Conservation (phyloP, 2,329 filamentous ascomycete genomes). For the Lasiodiplodia hormozganensis region DNA sequence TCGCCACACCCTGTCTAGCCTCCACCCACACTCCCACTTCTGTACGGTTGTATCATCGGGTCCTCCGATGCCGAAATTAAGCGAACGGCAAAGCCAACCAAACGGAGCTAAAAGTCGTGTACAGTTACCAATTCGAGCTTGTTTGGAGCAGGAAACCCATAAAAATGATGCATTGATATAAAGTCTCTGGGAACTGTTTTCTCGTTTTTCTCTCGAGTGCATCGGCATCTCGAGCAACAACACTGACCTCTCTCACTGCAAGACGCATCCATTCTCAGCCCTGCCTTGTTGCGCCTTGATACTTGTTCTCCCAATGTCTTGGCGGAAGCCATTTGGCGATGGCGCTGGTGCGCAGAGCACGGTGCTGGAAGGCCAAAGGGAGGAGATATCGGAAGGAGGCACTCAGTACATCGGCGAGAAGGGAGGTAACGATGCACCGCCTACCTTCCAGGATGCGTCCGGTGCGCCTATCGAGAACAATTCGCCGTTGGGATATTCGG, state of each 20-base stretch:
- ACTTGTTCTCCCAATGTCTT: neutral
- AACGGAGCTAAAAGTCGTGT: neutral
- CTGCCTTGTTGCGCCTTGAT: neutral
- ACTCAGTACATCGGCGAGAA: constrained; percentile 37
- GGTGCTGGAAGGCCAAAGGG: constrained; percentile 6
- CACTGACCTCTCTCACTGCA: neutral
- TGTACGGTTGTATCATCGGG: constrained; percentile 18
- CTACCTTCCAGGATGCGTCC: constrained; percentile 65
- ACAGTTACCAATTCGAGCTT: neutral
- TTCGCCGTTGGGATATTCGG: constrained; percentile 66
- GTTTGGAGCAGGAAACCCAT: neutral
- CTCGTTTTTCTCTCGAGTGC: neutral
- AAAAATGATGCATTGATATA: neutral
- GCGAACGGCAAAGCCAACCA: neutral
- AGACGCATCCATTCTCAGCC: neutral
- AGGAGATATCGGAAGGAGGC: neutral
- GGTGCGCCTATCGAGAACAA: constrained; percentile 67
- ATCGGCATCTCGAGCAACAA: neutral
- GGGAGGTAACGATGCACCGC: constrained; percentile 59
- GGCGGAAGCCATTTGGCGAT: constrained; percentile 1
- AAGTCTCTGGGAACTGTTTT: neutral
- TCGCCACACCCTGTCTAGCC: constrained; percentile 8
- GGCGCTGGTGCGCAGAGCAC: neutral
- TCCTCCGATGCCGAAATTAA: constrained; percentile 11
- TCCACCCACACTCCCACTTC: constrained; percentile 7